Evolutionary conservation across 2,329 filamentous ascomycete species (phyloP).

Genomic region (Pyrenophora teres): DNA sequence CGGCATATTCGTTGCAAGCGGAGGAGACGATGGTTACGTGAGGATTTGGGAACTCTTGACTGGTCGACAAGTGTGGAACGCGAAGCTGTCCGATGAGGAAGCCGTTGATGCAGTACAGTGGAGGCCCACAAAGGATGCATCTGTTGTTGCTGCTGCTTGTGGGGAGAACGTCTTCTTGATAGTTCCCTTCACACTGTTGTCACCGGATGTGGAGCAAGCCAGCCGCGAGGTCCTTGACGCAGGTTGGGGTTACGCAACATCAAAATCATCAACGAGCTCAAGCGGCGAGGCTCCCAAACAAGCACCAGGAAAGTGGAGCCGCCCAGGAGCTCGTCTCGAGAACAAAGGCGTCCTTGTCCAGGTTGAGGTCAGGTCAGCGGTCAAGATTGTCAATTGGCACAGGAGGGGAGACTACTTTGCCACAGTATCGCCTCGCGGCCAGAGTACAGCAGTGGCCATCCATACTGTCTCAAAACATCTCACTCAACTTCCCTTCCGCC

Average conservation of each 20-base stretch:
- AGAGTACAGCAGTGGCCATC: constrained; percentile 82
- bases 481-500: constrained; percentile 91
- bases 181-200: constrained; percentile 68
- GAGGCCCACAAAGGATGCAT: constrained; percentile 80
- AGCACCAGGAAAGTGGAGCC: constrained; percentile 78
- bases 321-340: constrained; percentile 74
- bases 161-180: constrained; percentile 87
- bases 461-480: constrained; percentile 95
- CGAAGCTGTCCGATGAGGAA: constrained; percentile 74
- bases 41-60: constrained; percentile 87
- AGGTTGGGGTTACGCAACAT: constrained; percentile 92
- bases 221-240: constrained; percentile 79
- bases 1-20: constrained; percentile 84
- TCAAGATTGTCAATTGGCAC: constrained; percentile 94
- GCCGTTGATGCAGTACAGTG: constrained; percentile 86
- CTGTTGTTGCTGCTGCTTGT: constrained; percentile 80
- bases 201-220: constrained; percentile 72
- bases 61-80: constrained; percentile 85
- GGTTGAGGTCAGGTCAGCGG: constrained; percentile 75
- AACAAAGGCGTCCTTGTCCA: constrained; percentile 79
- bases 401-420: constrained; percentile 91
- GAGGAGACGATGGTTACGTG: constrained; percentile 91
- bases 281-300: constrained; percentile 68
- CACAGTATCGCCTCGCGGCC: constrained; percentile 81
- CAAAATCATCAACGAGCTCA: constrained; percentile 58